phyloP scores from a whole-genome alignment of 2,329 filamentous ascomycete species.

The Hirsutella minnesotensis region DNA sequence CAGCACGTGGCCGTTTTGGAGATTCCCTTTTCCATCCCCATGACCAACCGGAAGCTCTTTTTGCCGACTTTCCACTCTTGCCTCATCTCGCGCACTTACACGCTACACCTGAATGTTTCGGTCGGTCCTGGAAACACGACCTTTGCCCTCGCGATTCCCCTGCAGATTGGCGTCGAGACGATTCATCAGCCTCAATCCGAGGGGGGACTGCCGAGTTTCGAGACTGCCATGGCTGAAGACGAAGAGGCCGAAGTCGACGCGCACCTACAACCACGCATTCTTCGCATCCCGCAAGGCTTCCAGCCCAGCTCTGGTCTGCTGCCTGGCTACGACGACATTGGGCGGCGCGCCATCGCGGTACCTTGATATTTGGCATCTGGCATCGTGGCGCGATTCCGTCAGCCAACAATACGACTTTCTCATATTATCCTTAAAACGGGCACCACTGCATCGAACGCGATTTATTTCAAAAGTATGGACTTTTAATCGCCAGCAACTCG shows the following conservation, averaged over 20 bases:
- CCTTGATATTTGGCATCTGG: constrained; percentile 5
- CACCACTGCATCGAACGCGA: no score
- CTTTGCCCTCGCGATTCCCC: constrained; percentile 32
- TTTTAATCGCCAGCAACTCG: no score
- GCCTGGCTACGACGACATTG: constrained; percentile 25
- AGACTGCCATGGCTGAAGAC: constrained; percentile 28
- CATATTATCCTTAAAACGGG: no score
- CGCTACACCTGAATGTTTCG: constrained; percentile 33
- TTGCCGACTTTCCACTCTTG: constrained; percentile 48
- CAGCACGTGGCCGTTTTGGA: constrained; percentile 29
- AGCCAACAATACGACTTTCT: background rate
- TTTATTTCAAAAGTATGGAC: no score
- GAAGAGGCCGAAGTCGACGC: constrained; percentile 32
- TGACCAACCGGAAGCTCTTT: constrained; percentile 35
- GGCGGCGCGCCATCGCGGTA: constrained; percentile 14
- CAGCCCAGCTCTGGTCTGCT: constrained; percentile 20
- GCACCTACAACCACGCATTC: constrained; percentile 27
- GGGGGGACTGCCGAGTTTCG: constrained; percentile 35
- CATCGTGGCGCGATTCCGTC: background rate
- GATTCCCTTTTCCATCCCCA: constrained; percentile 36
- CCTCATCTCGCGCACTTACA: constrained; percentile 43
- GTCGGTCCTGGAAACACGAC: constrained; percentile 29
- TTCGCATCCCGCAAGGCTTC: constrained; percentile 20
- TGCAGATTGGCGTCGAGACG: constrained; percentile 37
- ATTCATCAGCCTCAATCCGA: constrained; percentile 16